A percentile compares a stretch with the other conserved stretches of the same genome.
phyloP scores from a whole-genome alignment of 768 basidiomycete genomes.

The Phlebiopsis flavidoalba region DNA sequence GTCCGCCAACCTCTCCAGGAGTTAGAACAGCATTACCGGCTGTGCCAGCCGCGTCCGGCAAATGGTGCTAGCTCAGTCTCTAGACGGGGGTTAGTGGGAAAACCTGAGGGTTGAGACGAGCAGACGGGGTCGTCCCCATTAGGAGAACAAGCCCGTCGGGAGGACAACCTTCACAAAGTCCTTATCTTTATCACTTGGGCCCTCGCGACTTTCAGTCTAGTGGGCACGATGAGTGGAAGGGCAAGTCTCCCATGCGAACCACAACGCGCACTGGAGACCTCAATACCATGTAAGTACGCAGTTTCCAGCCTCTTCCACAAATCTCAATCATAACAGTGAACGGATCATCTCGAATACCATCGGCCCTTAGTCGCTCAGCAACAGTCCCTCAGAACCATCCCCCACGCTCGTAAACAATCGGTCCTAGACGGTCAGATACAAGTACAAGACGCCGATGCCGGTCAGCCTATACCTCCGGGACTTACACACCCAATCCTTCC shows the following conservation, averaged over 20 bases:
- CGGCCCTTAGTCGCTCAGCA: conserved; percentile 37
- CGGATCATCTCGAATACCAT: conserved; percentile 17
- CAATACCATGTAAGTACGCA: background rate
- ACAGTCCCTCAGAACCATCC: conserved; percentile 60
- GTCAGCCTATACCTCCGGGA: conserved; percentile 7
- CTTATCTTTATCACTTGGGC: conserved; percentile 58
- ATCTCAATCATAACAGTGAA: background rate
- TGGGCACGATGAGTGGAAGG: conserved; percentile 7
- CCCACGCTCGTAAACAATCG: conserved; percentile 73
- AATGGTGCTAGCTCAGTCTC: conserved; percentile 13
- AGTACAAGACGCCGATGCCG: conserved; percentile 21
- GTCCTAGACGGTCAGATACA: conserved; percentile 46
- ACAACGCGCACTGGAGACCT: conserved; percentile 1
- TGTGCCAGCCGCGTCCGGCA: conserved; percentile 29
- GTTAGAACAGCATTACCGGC: conserved; percentile 30
- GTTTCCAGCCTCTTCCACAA: background rate
- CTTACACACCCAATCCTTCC: conserved; percentile 26
- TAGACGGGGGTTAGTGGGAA: conserved; percentile 56
- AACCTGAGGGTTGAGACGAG: conserved; percentile 23
- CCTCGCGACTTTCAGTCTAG: conserved; percentile 35
- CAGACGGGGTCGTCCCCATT: conserved; percentile 21
- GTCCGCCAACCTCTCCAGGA: conserved; percentile 81
- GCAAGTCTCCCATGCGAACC: conserved; percentile 11
- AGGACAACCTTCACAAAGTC: conserved; percentile 48
- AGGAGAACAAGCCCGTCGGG: conserved; percentile 17